Evolutionary conservation across 805 yeast genomes (phyloP), one percentile per base, ranked within the genome.

Genomic region (Yarrowia sp.): DNA sequence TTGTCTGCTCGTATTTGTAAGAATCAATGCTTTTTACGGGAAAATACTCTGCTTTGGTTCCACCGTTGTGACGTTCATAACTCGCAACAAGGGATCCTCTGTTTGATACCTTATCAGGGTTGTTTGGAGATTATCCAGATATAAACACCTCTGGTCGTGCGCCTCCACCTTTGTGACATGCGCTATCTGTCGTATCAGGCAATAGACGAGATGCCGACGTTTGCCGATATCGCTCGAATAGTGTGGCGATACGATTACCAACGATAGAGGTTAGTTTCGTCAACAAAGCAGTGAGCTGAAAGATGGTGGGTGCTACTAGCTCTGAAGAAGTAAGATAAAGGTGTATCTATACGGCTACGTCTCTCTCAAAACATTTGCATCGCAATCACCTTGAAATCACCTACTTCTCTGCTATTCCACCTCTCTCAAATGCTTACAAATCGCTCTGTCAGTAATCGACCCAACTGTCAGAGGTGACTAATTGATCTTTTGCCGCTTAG

Each of bases 401-500:
- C 32, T 5, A 26, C 7, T 26, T 26, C 32, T 5, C 32, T 26
- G 7, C 7, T 26, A 26, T 26, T 26, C 32, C 0, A 38, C 40
- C 12, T 10, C 10, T 8, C 40, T 38, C 40, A 11, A 38, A 11
- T 40, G 59, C 63, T 56, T 41, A 56, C 63, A 41, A 56, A 56
- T 56, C 36, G 16, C 14, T 32, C 46, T 40, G 15, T 56, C 41
- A 56, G 46, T 41, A 41, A 56, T 19, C 19, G 7, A 8, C 12
- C 43, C 3, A n/a, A 56, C 14, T 56, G 63, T 56, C 63, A 56
- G 48, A 56, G n/a, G 63, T 56, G 63, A 56, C 63, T 56, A 56
- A 56, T 56, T 38, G 35, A 22, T 38, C 19, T 15, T 8, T 38
- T 56, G 63, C 63, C 48, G 63, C 63, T 42, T 15, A 56, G 63